Evolutionary conservation across 1,284 basidiomycete species (phyloP).

Genomic region (Stygiomarasmius scandens): DNA sequence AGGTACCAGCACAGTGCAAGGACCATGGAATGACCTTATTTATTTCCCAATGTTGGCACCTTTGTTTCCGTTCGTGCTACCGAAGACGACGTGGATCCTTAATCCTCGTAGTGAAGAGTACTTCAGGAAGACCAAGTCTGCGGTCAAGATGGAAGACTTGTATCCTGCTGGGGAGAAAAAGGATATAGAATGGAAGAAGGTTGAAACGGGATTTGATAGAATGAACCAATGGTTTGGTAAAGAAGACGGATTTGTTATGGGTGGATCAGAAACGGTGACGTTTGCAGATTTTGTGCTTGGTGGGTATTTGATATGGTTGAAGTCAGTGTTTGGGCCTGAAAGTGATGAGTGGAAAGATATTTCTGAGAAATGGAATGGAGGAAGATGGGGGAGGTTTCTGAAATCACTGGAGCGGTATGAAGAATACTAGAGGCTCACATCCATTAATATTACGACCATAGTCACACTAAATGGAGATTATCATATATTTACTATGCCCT

Average conservation of each 20-base stretch:
- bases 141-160: constrained; percentile 33
- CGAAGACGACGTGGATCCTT: constrained; percentile 21
- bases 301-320: constrained; percentile 6
- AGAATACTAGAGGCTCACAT: neutral
- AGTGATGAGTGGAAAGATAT: constrained; percentile 14
- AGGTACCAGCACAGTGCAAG: constrained; percentile 33
- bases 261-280: constrained; percentile 12
- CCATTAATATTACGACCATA: too few species aligned
- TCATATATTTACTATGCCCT: too few species aligned
- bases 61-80: constrained; percentile 26
- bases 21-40: constrained; percentile 31
- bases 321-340: constrained; percentile 5
- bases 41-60: constrained; percentile 20
- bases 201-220: constrained; percentile 24
- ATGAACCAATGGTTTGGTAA: constrained; percentile 28
- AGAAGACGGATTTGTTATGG: constrained; percentile 31
- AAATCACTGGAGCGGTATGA: constrained; percentile 4
- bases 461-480: too few species aligned
- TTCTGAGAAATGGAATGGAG: constrained; percentile 10
- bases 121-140: constrained; percentile 33
- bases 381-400: constrained; percentile 12
- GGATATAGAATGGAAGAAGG: constrained; percentile 26
- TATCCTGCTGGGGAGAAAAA: constrained; percentile 32
- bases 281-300: constrained; percentile 14
- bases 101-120: constrained; percentile 34